Conservation (phyloP, 2,329 filamentous ascomycete species). For the Macrophomina tecta region DNA sequence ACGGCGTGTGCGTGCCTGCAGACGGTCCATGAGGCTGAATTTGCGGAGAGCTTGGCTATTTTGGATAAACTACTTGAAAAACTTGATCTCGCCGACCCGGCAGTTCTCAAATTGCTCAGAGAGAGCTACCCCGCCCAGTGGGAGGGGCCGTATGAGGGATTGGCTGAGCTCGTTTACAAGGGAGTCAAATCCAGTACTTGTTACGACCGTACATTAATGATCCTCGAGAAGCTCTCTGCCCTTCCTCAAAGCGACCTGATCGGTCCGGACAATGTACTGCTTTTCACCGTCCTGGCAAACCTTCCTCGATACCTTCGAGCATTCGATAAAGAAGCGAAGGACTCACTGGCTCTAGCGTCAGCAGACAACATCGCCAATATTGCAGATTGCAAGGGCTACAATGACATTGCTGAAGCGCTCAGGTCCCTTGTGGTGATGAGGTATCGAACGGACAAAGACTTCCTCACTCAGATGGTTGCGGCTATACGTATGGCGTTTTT, state of each 20-base stretch:
- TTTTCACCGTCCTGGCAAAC: slow-evolving; percentile 90
- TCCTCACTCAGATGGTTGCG: slow-evolving; percentile 74
- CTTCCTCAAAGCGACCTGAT: slow-evolving; percentile 81
- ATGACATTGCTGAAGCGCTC: slow-evolving; percentile 71
- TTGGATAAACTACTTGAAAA: slow-evolving; percentile 84
- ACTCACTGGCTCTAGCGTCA: slow-evolving; percentile 58
- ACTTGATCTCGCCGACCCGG: slow-evolving; percentile 75
- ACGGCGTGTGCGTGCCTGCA: slow-evolving; percentile 95
- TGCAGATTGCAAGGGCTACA: slow-evolving; percentile 73
- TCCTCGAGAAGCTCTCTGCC: slow-evolving; percentile 78
- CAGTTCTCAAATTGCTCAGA: slow-evolving; percentile 71
- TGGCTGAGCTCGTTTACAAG: slow-evolving; percentile 88
- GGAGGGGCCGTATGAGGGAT: slow-evolving; percentile 86
- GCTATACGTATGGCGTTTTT: slow-evolving; percentile 81
- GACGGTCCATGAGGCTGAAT: slow-evolving; percentile 95
- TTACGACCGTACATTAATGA: slow-evolving; percentile 75
- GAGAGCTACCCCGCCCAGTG: slow-evolving; percentile 84
- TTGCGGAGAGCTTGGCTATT: slow-evolving; percentile 90
- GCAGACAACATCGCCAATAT: slow-evolving; percentile 74
- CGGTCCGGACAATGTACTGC: slow-evolving; percentile 79
- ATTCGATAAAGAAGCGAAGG: slow-evolving; percentile 69
- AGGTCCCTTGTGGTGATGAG: slow-evolving; percentile 71
- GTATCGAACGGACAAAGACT: slow-evolving; percentile 74
- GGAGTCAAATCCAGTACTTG: slow-evolving; percentile 86
- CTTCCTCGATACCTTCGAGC: slow-evolving; percentile 82